phyloP scores from a whole-genome alignment of 768 basidiomycete genomes.

The Mycena indigotica region DNA sequence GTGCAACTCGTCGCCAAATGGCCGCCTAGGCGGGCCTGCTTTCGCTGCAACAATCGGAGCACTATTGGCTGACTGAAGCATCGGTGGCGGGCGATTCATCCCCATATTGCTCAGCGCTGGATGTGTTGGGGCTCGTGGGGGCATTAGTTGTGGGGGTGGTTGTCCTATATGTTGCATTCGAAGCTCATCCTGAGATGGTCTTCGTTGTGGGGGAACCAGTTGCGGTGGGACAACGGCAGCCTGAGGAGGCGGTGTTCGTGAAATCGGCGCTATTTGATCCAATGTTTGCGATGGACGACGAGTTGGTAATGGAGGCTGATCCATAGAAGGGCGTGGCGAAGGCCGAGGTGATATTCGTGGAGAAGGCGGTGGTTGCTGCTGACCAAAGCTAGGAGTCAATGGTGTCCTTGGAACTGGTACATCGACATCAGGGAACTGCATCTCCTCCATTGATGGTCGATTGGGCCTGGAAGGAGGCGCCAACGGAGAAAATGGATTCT shows the following conservation, averaged over 20 bases:
- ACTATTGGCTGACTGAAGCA: constrained; percentile 24
- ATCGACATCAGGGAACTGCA: constrained; percentile 25
- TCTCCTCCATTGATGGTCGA: constrained; percentile 27
- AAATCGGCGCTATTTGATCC: neutral
- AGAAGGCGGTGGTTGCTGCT: neutral
- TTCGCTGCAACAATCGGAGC: constrained; percentile 45
- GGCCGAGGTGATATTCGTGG: constrained; percentile 3
- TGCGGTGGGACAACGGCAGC: neutral
- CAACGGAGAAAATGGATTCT: constrained; percentile 28
- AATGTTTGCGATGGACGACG: neutral
- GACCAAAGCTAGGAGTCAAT: constrained; percentile 5
- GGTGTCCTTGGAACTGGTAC: constrained; percentile 15
- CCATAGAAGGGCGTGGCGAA: neutral
- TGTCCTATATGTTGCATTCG: neutral
- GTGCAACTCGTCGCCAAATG: constrained; percentile 50
- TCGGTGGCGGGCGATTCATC: constrained; percentile 21
- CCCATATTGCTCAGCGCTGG: neutral
- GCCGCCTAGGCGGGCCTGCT: constrained; percentile 39
- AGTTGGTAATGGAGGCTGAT: neutral
- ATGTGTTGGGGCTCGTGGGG: neutral
- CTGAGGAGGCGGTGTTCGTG: constrained; percentile 1
- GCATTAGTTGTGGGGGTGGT: neutral
- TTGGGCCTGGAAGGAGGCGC: constrained; percentile 21
- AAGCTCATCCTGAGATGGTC: constrained; percentile 2
- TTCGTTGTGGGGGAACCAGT: constrained; percentile 9